Percentiles rank a stretch among this genome's conserved stretches.
These are phyloP conservation scores for Chalara sp. DNA, from an alignment of 2,329 filamentous ascomycete species.

Conservation along the genomic window DNA sequence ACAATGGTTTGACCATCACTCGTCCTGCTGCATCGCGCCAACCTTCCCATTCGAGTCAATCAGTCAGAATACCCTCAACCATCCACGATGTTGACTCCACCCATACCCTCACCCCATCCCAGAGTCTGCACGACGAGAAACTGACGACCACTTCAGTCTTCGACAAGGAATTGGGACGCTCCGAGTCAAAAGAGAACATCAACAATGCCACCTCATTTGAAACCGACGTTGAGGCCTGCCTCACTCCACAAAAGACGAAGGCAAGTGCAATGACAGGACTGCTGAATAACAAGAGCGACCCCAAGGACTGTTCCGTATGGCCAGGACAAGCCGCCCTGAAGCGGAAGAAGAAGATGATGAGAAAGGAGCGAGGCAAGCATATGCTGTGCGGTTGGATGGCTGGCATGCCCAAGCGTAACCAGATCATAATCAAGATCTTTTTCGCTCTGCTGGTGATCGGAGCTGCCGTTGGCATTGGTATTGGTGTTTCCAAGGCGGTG, in stretches of 20 bases:
- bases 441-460: constrained; percentile 46
- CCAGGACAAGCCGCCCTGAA: constrained; percentile 54
- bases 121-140: background rate
- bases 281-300: background rate
- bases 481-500: constrained; percentile 55
- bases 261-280: background rate
- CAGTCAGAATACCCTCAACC: background rate
- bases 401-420: constrained; percentile 45
- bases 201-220: constrained; percentile 9
- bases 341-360: constrained; percentile 50
- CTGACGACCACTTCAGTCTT: background rate
- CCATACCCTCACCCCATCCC: background rate
- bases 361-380: constrained; percentile 47
- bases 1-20: background rate
- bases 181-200: constrained; percentile 16
- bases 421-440: constrained; percentile 47
- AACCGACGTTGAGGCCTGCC: constrained; percentile 16
- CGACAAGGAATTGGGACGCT: background rate
- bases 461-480: constrained; percentile 47
- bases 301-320: constrained; percentile 48
- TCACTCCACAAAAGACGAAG: constrained; percentile 4
- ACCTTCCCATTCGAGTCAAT: background rate
- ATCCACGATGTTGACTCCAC: background rate
- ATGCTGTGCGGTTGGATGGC: constrained; percentile 46
- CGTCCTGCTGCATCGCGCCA: background rate